phyloP scores from a whole-genome alignment of 495 filamentous ascomycete genomes.

The Penicillium flavigenum region DNA sequence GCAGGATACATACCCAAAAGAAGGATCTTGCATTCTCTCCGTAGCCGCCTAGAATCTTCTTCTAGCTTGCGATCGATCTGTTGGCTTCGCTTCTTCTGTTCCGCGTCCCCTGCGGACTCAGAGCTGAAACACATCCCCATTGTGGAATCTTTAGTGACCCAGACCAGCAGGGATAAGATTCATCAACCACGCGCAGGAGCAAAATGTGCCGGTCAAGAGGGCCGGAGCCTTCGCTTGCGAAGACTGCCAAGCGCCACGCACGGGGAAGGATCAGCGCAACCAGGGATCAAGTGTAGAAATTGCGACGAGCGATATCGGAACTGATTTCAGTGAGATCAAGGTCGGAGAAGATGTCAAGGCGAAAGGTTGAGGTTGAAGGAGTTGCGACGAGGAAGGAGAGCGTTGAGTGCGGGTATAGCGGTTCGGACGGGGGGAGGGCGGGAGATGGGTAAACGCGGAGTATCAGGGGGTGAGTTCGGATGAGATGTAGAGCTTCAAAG shows the following conservation, averaged over 20 bases:
- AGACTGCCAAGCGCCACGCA: conserved; percentile 23
- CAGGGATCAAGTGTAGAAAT: not conserved
- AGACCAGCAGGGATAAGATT: conserved; percentile 27
- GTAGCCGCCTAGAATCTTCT: conserved; percentile 85
- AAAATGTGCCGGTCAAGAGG: conserved; percentile 28
- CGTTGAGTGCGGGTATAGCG: conserved; percentile 9
- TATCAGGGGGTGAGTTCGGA: not conserved
- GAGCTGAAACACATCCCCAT: conserved; percentile 94
- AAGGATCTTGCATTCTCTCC: conserved; percentile 97
- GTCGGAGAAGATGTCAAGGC: conserved; percentile 4
- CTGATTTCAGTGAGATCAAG: conserved; percentile 4
- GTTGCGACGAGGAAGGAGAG: conserved; percentile 18
- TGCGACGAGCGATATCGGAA: conserved; percentile 11
- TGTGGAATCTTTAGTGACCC: conserved; percentile 23
- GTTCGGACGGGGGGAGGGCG: conserved; percentile 1
- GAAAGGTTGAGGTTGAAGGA: conserved; percentile 10
- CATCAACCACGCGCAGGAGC: conserved; percentile 31
- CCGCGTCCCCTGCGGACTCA: conserved; percentile 70
- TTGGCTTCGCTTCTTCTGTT: conserved; percentile 92
- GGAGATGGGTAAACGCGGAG: conserved; percentile 3
- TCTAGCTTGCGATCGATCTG: conserved; percentile 89
- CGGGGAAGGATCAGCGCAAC: conserved; percentile 14
- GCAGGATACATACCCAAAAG: conserved; percentile 68
- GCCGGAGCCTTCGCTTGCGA: conserved; percentile 24
- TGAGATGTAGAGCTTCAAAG: conserved; percentile 5